Evolutionary conservation across 805 yeast genomes (phyloP), one percentile per base, ranked within the genome.

Genomic region (Nakazawaea holstii): DNA sequence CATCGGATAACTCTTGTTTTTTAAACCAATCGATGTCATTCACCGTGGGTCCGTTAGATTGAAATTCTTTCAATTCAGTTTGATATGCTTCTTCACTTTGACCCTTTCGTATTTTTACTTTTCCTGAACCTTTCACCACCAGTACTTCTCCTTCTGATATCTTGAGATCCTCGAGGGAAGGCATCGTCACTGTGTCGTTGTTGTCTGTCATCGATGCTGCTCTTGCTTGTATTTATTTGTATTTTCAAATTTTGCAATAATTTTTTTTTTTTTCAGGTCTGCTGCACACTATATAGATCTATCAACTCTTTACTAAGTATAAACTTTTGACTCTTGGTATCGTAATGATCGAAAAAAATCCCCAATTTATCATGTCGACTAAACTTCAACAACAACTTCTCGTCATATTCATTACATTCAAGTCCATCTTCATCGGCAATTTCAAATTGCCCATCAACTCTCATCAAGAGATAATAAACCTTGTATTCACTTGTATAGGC

Each of bases 81-180:
- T 59, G 64, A 53, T 66, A 89, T 48, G 77, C 85, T 46, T 82
- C 91, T 37, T 79, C 80, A 0, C 84, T 58, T 59, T 89, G 97
- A 0, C 81, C 82, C 55, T 85, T 87, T 37, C 96, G 73, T 26
- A 72, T 61, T 47, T 72, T 74, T 3, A 61, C 58, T 47, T 70
- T 66, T 0, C 81, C 81, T 1, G 77, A 70, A 0, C 75, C 66
- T 49, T 69, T 74, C 32, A 65, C 61, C 4, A 75, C 77, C 2
- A 65, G 51, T 2, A 75, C 76, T 52, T 69, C 72, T 1, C 79
- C 76, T 11, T 58, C 59, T 44, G 43, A 10, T 13, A 8, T 5
- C 28, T 38, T 38, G 33, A 45, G 43, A 39, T 29, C 41, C n/a
- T 35, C 13, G 17, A 15, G 4, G 24, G 24, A 20, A 20, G 24